Percentiles rank a stretch among this genome's conserved stretches.
These are phyloP conservation scores for Eucalyptus pauciflora DNA, from an alignment of 345 rosid species.

Conservation along the genomic window DNA sequence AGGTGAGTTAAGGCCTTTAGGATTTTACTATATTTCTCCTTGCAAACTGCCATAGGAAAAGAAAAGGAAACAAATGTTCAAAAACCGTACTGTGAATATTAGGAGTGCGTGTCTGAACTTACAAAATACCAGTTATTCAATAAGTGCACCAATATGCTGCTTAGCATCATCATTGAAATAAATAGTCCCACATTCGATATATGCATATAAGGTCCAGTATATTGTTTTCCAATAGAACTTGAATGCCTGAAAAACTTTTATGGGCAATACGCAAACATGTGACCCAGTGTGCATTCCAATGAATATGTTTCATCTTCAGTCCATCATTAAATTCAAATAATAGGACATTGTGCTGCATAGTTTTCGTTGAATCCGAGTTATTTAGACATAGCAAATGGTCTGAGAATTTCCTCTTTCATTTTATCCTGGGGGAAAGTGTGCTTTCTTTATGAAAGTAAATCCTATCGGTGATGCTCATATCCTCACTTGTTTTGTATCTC, in stretches of 20 bases:
- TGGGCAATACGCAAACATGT: not conserved
- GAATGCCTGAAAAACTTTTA: not conserved
- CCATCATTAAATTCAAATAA: no score
- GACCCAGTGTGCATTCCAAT: not conserved
- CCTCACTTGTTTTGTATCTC: not conserved
- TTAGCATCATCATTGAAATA: not conserved
- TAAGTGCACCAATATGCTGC: not conserved
- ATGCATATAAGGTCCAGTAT: not conserved
- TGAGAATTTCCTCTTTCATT: not conserved
- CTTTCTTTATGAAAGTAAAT: not conserved
- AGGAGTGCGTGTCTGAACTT: not conserved
- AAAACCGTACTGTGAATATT: not conserved
- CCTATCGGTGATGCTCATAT: not conserved
- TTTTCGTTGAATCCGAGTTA: not conserved
- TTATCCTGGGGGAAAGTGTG: not conserved
- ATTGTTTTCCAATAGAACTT: not conserved
- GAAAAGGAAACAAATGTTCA: not conserved
- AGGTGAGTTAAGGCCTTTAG: not conserved
- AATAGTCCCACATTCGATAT: not conserved
- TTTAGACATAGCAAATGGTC: not conserved
- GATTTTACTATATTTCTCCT: not conserved
- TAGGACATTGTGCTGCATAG: not conserved
- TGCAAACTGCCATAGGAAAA: not conserved
- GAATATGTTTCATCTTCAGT: not conserved
- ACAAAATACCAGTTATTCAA: not conserved